Conservation (phyloP, 2,329 filamentous ascomycete genomes). For the Beauveria rudraprayagi region DNA sequence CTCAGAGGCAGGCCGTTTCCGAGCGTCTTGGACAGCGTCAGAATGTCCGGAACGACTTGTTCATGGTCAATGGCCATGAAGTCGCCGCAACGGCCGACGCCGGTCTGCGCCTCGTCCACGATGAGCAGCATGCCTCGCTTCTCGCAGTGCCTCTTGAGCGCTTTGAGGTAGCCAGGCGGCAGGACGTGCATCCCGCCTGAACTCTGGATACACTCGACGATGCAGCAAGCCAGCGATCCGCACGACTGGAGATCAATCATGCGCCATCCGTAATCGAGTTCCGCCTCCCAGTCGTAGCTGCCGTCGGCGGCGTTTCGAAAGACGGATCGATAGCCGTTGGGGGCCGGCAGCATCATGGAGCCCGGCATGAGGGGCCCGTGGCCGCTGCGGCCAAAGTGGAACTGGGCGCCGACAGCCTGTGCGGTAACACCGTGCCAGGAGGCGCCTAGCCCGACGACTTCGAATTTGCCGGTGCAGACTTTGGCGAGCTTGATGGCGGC, state of each 20-base stretch:
- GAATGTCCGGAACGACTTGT: constrained; percentile 47
- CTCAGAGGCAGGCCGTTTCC: constrained; percentile 52
- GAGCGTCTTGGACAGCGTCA: constrained; percentile 53
- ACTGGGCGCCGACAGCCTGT: constrained; percentile 45
- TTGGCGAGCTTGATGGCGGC: constrained; percentile 59
- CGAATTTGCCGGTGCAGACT: constrained; percentile 55
- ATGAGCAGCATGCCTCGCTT: constrained; percentile 51
- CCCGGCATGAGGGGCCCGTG: constrained; percentile 45
- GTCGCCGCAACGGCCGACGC: constrained; percentile 46
- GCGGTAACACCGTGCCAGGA: constrained; percentile 56
- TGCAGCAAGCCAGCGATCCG: constrained; percentile 55
- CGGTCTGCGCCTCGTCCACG: constrained; percentile 54
- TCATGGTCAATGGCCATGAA: constrained; percentile 53
- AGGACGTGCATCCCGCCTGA: constrained; percentile 52
- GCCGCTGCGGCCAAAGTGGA: constrained; percentile 45
- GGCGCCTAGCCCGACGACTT: constrained; percentile 51
- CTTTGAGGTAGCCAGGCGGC: constrained; percentile 49
- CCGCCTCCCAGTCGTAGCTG: constrained; percentile 53
- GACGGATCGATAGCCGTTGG: constrained; percentile 52
- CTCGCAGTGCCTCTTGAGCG: constrained; percentile 47
- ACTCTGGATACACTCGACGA: constrained; percentile 55
- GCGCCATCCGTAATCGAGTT: constrained; percentile 52
- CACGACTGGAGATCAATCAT: constrained; percentile 51
- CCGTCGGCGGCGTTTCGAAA: constrained; percentile 48
- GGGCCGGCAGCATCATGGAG: constrained; percentile 48